Percentiles rank a stretch among this genome's conserved stretches.
Conservation (phyloP, 2,329 filamentous ascomycete species). For the Fusarium sp. region DNA sequence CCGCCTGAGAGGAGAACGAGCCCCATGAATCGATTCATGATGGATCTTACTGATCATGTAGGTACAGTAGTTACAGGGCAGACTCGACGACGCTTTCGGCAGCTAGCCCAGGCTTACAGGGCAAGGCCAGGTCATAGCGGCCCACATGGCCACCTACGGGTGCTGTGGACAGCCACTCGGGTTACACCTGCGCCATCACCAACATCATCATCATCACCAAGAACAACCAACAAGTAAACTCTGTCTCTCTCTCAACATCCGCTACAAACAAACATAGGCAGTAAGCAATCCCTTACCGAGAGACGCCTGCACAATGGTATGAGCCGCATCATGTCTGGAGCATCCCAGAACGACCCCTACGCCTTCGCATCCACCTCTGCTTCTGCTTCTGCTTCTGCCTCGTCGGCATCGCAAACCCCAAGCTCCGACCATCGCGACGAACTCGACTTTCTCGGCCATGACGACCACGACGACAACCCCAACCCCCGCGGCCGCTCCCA, state of each 20-base stretch:
- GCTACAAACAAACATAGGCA: background rate
- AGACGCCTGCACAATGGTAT: conserved; percentile 54
- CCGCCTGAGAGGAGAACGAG: no score
- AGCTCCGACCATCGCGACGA: conserved; percentile 63
- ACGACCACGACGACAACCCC: conserved; percentile 54
- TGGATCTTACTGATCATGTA: no score
- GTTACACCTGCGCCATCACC: background rate
- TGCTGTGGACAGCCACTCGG: background rate
- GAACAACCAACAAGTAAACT: background rate
- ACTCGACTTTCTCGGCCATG: conserved; percentile 59
- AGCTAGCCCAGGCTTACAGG: background rate
- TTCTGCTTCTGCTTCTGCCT: conserved; percentile 35
- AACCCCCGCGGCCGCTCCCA: conserved; percentile 32
- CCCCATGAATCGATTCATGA: no score
- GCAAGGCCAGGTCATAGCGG: background rate
- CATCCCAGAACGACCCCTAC: conserved; percentile 53
- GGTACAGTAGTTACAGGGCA: no score
- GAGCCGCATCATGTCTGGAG: conserved; percentile 60
- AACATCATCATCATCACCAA: background rate
- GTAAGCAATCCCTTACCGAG: background rate
- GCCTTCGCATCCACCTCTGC: conserved; percentile 55
- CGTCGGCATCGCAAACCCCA: conserved; percentile 51
- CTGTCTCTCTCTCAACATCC: conserved; percentile 1
- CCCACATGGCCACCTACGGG: background rate
- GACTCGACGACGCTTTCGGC: no score